Evolutionary conservation across 768 basidiomycete species (phyloP).

Genomic region (Leccinum variicolor): DNA sequence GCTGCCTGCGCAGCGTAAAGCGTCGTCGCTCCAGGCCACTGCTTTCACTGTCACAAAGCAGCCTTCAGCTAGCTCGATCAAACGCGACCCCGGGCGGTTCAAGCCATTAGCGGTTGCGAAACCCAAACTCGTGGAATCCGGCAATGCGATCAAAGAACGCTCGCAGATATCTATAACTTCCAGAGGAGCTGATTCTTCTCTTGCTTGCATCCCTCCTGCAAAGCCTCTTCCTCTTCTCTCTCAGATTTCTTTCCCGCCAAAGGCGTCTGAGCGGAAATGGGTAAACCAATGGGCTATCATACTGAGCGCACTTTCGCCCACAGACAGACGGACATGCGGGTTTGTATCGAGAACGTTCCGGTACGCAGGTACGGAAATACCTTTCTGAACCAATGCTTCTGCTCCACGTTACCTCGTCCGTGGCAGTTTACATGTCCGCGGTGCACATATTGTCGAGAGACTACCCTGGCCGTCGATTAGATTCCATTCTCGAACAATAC

Average conservation of each 20-base stretch:
- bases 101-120: conserved; percentile 9
- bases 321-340: conserved; percentile 44
- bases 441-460: conserved; percentile 40
- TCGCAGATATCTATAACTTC: neutral
- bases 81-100: conserved; percentile 12
- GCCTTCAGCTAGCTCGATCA: neutral
- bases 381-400: conserved; percentile 1
- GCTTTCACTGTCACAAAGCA: neutral
- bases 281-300: conserved; percentile 52
- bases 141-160: neutral
- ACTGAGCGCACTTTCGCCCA: conserved; percentile 43
- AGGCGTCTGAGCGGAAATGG: conserved; percentile 53
- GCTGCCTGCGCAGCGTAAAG: neutral
- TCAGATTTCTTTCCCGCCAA: conserved; percentile 55
- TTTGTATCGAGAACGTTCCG: conserved; percentile 59
- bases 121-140: neutral
- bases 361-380: conserved; percentile 48
- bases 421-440: conserved; percentile 63
- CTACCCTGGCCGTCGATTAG: conserved; percentile 51
- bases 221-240: conserved; percentile 27
- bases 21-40: neutral
- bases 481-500: conserved; percentile 35
- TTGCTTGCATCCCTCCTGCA: neutral
- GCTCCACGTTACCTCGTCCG: neutral
- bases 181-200: neutral